phyloP scores from a whole-genome alignment of 129 eudicot species.

The Calendula officinalis region DNA sequence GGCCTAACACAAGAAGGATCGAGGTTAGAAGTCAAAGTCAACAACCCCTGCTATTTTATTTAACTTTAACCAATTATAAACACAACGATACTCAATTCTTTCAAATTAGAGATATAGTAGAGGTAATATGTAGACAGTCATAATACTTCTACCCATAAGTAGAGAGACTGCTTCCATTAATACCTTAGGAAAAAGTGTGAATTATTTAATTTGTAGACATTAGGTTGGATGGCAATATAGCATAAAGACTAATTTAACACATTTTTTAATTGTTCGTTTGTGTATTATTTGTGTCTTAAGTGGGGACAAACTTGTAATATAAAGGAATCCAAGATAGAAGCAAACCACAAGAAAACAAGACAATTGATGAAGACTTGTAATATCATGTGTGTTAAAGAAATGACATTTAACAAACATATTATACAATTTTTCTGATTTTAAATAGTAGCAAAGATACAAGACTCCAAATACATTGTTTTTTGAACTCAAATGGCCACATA shows the following conservation, averaged over 20 bases:
- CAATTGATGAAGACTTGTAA: conserved; percentile 29
- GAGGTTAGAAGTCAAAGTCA: conserved; percentile 35
- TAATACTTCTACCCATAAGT: too few species aligned
- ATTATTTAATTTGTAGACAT: conserved; percentile 10
- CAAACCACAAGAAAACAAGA: conserved; percentile 32
- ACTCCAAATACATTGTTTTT: conserved; percentile 25
- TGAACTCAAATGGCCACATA: conserved; percentile 16
- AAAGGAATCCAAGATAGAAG: conserved; percentile 41
- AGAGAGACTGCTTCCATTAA: too few species aligned
- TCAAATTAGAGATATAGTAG: too few species aligned
- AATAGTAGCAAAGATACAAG: conserved; percentile 33
- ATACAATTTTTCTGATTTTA: conserved; percentile 27
- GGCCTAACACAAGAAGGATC: conserved; percentile 17
- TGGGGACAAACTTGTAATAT: conserved; percentile 29
- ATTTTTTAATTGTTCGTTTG: conserved; percentile 13
- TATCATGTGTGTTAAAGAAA: conserved; percentile 27
- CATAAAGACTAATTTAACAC: conserved; percentile 14
- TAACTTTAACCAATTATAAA: conserved; percentile 9
- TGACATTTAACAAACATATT: conserved; percentile 26
- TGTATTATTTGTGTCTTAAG: conserved; percentile 29
- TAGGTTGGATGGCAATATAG: too few species aligned
- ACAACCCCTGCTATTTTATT: conserved; percentile 7
- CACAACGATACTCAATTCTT: too few species aligned
- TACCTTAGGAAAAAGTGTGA: too few species aligned
- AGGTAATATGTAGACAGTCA: too few species aligned